phyloP scores from a whole-genome alignment of 2,329 filamentous ascomycete species.

The Aurifilum marmelostoma region DNA sequence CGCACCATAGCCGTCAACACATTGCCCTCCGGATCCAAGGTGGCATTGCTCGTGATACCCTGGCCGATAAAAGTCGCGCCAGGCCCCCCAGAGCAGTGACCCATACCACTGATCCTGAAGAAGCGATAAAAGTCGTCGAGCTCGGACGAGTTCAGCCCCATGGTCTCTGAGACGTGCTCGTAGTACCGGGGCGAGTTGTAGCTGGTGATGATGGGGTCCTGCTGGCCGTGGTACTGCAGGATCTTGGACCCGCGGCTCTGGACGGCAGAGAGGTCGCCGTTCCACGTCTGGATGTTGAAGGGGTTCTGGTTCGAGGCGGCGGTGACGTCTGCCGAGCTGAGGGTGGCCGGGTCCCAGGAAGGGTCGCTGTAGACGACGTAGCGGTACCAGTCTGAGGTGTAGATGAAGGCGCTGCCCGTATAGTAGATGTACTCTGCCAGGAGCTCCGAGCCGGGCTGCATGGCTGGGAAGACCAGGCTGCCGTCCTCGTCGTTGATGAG shows the following conservation, averaged over 20 bases:
- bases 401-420: conserved; percentile 46
- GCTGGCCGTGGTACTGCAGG: conserved; percentile 49
- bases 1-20: conserved; percentile 48
- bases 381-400: conserved; percentile 51
- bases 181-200: conserved; percentile 53
- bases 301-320: conserved; percentile 31
- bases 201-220: conserved; percentile 48
- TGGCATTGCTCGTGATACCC: conserved; percentile 33
- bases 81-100: conserved; percentile 52
- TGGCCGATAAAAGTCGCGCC: conserved; percentile 43
- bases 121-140: conserved; percentile 52
- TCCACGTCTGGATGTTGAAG: conserved; percentile 33
- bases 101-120: conserved; percentile 57
- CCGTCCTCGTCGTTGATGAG: conserved; percentile 41
- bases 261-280: conserved; percentile 33
- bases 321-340: conserved; percentile 43
- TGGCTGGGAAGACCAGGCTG: conserved; percentile 51
- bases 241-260: conserved; percentile 40
- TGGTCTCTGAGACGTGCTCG: conserved; percentile 48
- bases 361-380: conserved; percentile 52
- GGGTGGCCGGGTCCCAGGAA: conserved; percentile 44
- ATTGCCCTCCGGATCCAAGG: conserved; percentile 44
- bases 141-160: conserved; percentile 39
- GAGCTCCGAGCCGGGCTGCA: conserved; percentile 53
- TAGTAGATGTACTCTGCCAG: conserved; percentile 42